Base-by-base conservation (phyloP, 129 eudicot species). In the Ambrosia trifida region DNA sequence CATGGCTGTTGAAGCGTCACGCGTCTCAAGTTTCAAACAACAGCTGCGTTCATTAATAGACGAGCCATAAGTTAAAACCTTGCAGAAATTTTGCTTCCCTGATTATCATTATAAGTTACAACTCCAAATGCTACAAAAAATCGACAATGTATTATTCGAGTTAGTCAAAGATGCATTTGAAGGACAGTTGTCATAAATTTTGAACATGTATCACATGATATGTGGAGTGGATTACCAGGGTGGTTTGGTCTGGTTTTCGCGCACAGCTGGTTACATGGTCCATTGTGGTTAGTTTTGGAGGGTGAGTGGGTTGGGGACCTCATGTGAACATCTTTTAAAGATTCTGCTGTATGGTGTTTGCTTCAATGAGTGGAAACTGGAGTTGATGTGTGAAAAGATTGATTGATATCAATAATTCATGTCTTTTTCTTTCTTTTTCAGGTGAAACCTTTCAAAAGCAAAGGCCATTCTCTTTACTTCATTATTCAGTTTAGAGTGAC, bases 1-100 rank as follows among this genome's bases (percentile, higher is more conserved):
- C 51, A 79, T 73, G 83, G 83, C 83, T 28, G 83, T 79, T 59
- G 62, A 79, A 12, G 74, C 75, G 2, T 67, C 75, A 8, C 51
- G 43, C 33, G 41, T 73, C 65, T 57, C 70, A 50, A 59, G 41
- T 54, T 72, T 79, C 31, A 45, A 54, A 59, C 74, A 66, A 50
- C 75, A 73, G 66, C 63, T 79, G 70, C 79, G 49, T 68, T 73
- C 83, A 28, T 73, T 79, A 31, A 79, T 73, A 46, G 74, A 77
- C n/a, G 81, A 77, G 59, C 10, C 58, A 50, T 77, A 63, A 38
- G 14, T 36, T 61, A 61, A 61, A 36, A 8, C 13, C 47, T 0
- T 59, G 64, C 64, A 12, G 46, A 62, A 62, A 13, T 35, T 62
- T 35, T 36, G 30, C 38, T 9, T 62, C 13, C 40, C 46, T 12